Base-by-base conservation (phyloP, 768 basidiomycete species). In the Lactifluus echinatus region DNA sequence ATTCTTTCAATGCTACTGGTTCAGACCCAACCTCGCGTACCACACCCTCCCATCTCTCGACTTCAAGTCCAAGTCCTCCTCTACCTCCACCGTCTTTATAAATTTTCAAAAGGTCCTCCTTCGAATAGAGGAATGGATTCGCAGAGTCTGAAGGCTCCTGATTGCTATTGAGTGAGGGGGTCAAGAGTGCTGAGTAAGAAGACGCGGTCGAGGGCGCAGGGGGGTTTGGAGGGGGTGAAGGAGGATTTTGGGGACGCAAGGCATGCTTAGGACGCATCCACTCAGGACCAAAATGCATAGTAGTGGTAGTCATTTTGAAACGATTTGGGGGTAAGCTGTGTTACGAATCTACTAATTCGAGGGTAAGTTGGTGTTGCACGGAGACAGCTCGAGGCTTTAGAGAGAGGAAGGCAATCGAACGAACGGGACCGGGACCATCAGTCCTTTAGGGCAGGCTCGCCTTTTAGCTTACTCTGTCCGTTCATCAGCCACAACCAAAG, bases 281-380 rank as follows among this genome's bases (percentile, higher is more conserved):
- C 73, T 92, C 89, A 46, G 89, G 89, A 66, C 88, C 89, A 76
- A 92, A 92, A 70, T 91, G 89, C 82, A 92, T 87, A 11, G 87
- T 84, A 26, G 79, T 76, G 61, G 87, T 68, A 45, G 78, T 69
- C 78, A 78, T 78, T 74, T 72, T 74, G 66, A 50, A 17, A 33
- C 37, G 19, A 29, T 54, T 54, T 17, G 40, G 12, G 24, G 12
- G 29, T 15, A 26, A 50, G 17, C 11, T 54, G 33, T 2, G 51
- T 34, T 53, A 24, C 21, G 28, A 33, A 29, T 29, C 8, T n/a
- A 44, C 19, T 43, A 33, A 37, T 54, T 53, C 26, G 53, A 44
- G 34, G 40, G 57, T n/a, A 39, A 43, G 47, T 50, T 49, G 57
- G 39, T 24, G 47, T n/a, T n/a, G 21, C 39, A 47, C 15, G 12